These are phyloP conservation scores for Scolecobasidium constrictum DNA, from an alignment of 2,329 filamentous ascomycete species.

Conservation along the genomic window DNA sequence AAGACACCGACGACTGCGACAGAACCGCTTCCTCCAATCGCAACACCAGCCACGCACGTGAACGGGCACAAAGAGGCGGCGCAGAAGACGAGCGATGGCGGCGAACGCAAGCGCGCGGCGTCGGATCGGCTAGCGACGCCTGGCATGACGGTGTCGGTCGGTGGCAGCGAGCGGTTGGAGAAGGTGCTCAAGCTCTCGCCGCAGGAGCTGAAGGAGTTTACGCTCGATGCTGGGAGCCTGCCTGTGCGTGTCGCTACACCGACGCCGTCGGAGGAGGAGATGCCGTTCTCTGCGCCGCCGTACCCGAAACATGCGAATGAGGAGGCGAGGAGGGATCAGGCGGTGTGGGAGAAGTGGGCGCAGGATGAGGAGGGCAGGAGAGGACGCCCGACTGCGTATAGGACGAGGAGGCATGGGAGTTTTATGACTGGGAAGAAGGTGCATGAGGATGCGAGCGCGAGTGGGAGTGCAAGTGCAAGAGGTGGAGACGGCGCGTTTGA, in stretches of 20 bases:
- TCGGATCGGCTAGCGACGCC: constrained; percentile 9
- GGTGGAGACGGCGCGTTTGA: neutral
- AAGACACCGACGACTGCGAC: no score
- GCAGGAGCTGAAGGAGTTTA: constrained; percentile 43
- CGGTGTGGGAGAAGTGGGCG: constrained; percentile 3
- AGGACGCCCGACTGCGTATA: neutral
- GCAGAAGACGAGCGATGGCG: neutral
- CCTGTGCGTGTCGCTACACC: constrained; percentile 33
- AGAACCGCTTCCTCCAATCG: no score
- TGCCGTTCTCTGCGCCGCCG: constrained; percentile 27
- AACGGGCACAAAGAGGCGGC: neutral
- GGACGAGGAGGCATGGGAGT: neutral
- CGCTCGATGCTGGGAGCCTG: constrained; percentile 42
- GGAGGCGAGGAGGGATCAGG: neutral
- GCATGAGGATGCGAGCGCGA: neutral
- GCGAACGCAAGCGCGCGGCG: constrained; percentile 2
- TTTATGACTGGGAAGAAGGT: neutral
- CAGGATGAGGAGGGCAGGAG: neutral
- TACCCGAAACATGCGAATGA: constrained; percentile 5
- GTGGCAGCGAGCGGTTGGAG: constrained; percentile 16
- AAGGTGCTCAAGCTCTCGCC: constrained; percentile 42
- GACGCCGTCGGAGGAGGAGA: constrained; percentile 23
- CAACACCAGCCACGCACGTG: neutral
- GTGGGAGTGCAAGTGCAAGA: neutral
- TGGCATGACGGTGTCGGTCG: neutral